These are phyloP conservation scores for Alternaria sp. DNA, from an alignment of 2,329 filamentous ascomycete genomes.

Conservation along the genomic window DNA sequence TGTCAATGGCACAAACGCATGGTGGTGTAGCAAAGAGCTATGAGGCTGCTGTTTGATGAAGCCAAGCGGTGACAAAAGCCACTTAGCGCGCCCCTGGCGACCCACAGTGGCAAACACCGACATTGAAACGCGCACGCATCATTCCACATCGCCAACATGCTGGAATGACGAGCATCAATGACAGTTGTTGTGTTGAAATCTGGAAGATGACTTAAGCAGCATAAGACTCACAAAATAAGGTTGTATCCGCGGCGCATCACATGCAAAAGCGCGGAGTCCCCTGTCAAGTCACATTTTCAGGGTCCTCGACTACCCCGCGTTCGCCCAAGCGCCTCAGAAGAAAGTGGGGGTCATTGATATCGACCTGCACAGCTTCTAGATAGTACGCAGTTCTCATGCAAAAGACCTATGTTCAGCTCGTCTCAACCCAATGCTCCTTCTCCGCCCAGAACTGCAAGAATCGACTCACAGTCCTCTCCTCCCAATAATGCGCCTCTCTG, in stretches of 20 bases:
- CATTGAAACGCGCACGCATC: conserved; percentile 14
- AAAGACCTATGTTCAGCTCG: background rate
- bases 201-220: background rate
- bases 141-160: background rate
- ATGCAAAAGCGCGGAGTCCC: background rate
- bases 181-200: background rate
- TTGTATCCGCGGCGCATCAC: background rate
- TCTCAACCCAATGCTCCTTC: background rate
- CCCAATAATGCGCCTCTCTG: conserved; percentile 58
- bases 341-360: background rate
- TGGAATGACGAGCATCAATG: background rate
- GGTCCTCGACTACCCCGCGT: background rate
- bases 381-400: background rate
- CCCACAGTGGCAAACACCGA: conserved; percentile 12
- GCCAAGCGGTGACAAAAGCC: conserved; percentile 12
- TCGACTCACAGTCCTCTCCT: conserved; percentile 55
- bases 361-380: background rate
- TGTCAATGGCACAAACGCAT: background rate
- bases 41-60: background rate
- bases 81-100: conserved; percentile 12
- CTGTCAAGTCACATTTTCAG: background rate
- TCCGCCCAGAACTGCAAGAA: conserved; percentile 29
- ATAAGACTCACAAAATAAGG: background rate
- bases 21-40: background rate
- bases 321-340: background rate